Evolutionary conservation across 495 filamentous ascomycete species (phyloP), one percentile per base, ranked within the genome.

Genomic region (Lichenothelia convexa): DNA sequence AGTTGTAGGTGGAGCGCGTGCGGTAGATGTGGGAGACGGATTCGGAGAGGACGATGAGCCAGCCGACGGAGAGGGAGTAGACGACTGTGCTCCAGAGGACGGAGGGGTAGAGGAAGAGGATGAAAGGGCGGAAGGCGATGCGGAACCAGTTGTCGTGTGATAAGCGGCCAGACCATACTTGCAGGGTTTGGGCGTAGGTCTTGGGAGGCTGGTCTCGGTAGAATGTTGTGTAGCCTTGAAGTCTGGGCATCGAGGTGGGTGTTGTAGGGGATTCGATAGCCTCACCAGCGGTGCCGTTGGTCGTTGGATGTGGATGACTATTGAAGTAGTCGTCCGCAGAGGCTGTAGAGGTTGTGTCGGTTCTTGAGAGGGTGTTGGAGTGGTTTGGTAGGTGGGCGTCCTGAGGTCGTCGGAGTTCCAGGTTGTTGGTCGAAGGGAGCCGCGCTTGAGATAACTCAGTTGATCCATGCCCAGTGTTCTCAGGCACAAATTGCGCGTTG

Each of bases 31-130:
- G 61, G 0, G 80, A 70, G 1, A 93, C 72, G 0, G 77, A 77
- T 55, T 94, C 85, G 1, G 89, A 94, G 9, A 94, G 70, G 20
- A 94, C 80, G 41, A 97, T 93, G 30, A 97, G 63, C 89, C 87
- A 94, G 13, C 87, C 86, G n/a, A 94, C 70, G 3, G 80, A 84
- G 44, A 89, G 73, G 0, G 84, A 60, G 54, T 97, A 97, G 21
- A 94, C 73, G 0, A 80, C 64, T 0, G 84, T 62, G 24, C 80
- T 87, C 87, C 87, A 97, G 17, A 97, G 70, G 11, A 97, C 78
- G 1, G 80, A 67, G 1, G 89, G 89, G 49, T 94, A 94, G 1
- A 73, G 68, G 49, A 77, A 92, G 4, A 94, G 65, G 31, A 93
- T 73, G 32, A 94, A 75, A 5, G 89, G 89, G 5, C 86, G 73